Conservation (phyloP, 352 stramenopile species). For the Peronospora belbahrii region DNA sequence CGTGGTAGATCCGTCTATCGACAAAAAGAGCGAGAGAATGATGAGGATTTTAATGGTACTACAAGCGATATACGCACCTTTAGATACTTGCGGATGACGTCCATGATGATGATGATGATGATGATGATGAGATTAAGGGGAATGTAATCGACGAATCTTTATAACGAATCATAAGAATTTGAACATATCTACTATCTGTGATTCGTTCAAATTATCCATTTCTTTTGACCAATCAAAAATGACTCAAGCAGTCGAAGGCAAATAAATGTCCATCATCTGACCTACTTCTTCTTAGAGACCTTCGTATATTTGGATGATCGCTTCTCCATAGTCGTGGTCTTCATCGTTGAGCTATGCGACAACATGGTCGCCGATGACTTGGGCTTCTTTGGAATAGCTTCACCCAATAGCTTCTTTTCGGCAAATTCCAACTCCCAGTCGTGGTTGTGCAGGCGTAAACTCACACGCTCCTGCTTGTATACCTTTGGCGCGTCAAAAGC, state of each 20-base stretch:
- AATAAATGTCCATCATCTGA: no score
- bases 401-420: constrained; percentile 78
- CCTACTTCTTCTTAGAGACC: constrained; percentile 57
- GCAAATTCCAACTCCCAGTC: constrained; percentile 74
- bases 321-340: constrained; percentile 37
- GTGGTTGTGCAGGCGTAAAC: constrained; percentile 72
- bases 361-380: constrained; percentile 21
- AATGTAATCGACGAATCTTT: no score
- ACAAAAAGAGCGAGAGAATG: neutral
- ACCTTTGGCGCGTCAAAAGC: constrained; percentile 86
- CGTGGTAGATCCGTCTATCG: constrained; percentile 57
- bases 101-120: constrained; percentile 46
- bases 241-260: neutral
- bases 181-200: neutral
- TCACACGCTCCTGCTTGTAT: constrained; percentile 87
- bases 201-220: constrained; percentile 6
- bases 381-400: constrained; percentile 43
- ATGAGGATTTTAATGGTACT: neutral
- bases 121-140: neutral
- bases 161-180: constrained; percentile 2
- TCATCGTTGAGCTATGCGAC: constrained; percentile 10
- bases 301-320: constrained; percentile 71
- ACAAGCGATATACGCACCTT: constrained; percentile 32
- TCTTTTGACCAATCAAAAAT: constrained; percentile 1
- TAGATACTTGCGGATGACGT: constrained; percentile 73